Base-by-base conservation (phyloP, 169 alveolate species). In the Plasmodium knowlesi region DNA sequence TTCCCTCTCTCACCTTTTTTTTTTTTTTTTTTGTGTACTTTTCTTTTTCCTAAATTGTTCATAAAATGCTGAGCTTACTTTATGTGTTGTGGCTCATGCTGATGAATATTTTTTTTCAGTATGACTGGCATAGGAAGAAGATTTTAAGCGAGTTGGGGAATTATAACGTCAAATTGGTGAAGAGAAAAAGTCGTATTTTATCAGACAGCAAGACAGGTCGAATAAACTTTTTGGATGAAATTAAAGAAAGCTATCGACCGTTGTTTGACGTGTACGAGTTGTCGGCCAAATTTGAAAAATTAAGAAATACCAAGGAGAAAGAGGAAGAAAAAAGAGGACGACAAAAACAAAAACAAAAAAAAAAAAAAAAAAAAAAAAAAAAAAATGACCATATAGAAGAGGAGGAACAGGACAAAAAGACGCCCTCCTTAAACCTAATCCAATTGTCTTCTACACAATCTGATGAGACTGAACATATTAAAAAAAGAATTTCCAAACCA, bases 41-140 rank as follows among this genome's bases (percentile, higher is more conserved):
- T 82, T 82, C 34, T n/a, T 19, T 39, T 82, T 30, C 28, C 22
- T 82, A 10, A 53, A 16, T 5, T 25, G 70, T 82, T 30, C 80
- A 78, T 50, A 86, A 74, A 76, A 86, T 86, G 93, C 70, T 74
- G 88, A 43, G 70, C 41, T 3, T 39, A 70, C 22, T 74, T 74
- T 86, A 76, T 76, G 93, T 86, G n/a, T 14, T 86, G 19, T 43
- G 88, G n/a, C 67, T 86, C n/a, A 86, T 86, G 9, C 5, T 86
- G 28, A 32, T 76, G 46, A 57, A 86, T n/a, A 46, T 86, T 86
- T 46, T 74, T 32, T 70, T 50, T 50, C 80, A 86, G 9, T 76
- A 86, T 12, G 86, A 86, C 8, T 74, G 54, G 37, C 53, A 53
- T 76, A 76, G 30, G 43, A 70, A 74, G 19, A 39, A 22, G 14